Conservation (phyloP, 495 filamentous ascomycete species). For the Penicillium diatomitis region DNA sequence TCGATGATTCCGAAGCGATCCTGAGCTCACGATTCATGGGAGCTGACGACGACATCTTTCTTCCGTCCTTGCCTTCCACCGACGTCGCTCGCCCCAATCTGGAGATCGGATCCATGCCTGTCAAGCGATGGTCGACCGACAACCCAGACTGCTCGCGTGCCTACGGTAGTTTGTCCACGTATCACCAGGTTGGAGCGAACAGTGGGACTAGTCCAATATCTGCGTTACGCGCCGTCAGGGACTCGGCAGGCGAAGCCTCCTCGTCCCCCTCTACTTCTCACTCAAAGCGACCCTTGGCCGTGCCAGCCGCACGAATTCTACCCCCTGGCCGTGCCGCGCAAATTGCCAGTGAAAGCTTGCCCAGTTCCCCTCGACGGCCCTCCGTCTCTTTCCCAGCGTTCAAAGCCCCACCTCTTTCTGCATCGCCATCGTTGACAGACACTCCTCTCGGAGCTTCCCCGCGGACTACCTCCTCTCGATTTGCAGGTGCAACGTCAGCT, state of each 20-base stretch:
- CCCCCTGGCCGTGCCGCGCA: slow-evolving; percentile 54
- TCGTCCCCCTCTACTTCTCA: slow-evolving; percentile 47
- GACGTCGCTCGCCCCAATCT: slow-evolving; percentile 25
- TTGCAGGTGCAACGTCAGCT: slow-evolving; percentile 43
- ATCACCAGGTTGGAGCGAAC: slow-evolving; percentile 69
- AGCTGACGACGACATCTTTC: slow-evolving; percentile 78
- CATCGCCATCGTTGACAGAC: slow-evolving; percentile 64
- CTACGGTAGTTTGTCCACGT: slow-evolving; percentile 89
- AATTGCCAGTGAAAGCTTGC: slow-evolving; percentile 39
- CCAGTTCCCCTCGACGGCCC: slow-evolving; percentile 54
- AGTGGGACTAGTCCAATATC: slow-evolving; percentile 79
- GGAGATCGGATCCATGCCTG: slow-evolving; percentile 70
- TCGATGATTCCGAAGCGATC: slow-evolving; percentile 83
- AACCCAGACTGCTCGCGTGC: slow-evolving; percentile 65
- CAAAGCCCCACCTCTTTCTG: slow-evolving; percentile 86
- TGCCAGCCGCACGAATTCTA: slow-evolving; percentile 46
- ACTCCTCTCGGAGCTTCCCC: slow-evolving; percentile 50
- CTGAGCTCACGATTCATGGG: slow-evolving; percentile 95
- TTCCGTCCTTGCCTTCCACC: slow-evolving; percentile 55
- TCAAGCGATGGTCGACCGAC: slow-evolving; percentile 30
- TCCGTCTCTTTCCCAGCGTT: slow-evolving; percentile 93
- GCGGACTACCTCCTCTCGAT: slow-evolving; percentile 46
- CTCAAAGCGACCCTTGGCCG: slow-evolving; percentile 41
- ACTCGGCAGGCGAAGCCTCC: slow-evolving; percentile 35
- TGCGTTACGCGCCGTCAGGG: slow-evolving; percentile 61